Evolutionary conservation across 805 yeast genomes (phyloP).

Genomic region (Candida ipomoeae): DNA sequence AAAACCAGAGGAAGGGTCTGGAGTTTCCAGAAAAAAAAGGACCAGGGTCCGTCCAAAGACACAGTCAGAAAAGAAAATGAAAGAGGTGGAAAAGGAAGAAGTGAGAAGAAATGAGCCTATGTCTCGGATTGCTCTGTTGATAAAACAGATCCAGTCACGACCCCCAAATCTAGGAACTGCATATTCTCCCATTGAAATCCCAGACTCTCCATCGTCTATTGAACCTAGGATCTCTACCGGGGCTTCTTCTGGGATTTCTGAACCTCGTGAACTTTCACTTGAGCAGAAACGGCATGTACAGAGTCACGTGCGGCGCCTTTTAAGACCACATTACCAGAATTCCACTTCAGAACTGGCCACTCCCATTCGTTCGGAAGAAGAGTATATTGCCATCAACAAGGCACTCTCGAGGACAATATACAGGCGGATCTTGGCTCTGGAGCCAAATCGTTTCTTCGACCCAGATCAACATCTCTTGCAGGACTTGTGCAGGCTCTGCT

Average conservation of each 20-base stretch:
- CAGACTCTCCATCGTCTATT: not conserved
- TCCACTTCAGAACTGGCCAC: not conserved
- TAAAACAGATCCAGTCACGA: constrained; percentile 19
- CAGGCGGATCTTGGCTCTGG: constrained; percentile 21
- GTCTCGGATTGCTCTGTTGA: constrained; percentile 18
- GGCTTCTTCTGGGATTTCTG: too few relatives aligned
- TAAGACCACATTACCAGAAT: constrained; percentile 45
- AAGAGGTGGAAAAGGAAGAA: too few relatives aligned
- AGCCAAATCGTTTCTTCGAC: not conserved
- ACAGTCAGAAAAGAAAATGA: too few relatives aligned
- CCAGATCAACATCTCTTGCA: not conserved
- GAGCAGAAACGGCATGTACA: constrained; percentile 58
- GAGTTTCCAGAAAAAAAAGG: not conserved
- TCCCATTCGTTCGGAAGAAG: constrained; percentile 26
- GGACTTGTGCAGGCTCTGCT: constrained; percentile 5
- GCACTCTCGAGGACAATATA: constrained; percentile 59
- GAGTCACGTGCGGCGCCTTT: constrained; percentile 46
- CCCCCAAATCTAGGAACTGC: not conserved
- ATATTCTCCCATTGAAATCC: not conserved
- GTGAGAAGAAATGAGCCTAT: not conserved
- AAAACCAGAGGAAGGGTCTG: not conserved
- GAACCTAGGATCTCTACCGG: not conserved
- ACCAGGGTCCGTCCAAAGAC: not conserved
- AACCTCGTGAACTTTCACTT: constrained; percentile 20
- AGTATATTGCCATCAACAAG: constrained; percentile 60